Evolutionary conservation across 257 asterid genomes (phyloP).

Genomic region (Leptodermis oblonga): DNA sequence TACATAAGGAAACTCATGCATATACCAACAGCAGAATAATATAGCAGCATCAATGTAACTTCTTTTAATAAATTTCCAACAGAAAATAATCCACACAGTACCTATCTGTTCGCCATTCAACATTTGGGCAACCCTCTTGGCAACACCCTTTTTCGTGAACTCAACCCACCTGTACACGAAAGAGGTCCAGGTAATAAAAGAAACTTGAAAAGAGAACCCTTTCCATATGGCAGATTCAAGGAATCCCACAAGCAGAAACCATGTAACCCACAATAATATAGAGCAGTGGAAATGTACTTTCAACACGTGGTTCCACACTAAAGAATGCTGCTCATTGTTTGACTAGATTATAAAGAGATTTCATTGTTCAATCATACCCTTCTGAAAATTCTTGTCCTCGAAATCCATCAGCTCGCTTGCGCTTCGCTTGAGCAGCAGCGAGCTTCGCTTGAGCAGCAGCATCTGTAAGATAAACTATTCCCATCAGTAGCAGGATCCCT

Average conservation of each 20-base stretch:
- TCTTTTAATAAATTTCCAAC: not conserved
- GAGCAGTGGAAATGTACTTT: not conserved
- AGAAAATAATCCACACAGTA: constrained; percentile 16
- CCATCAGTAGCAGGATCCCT: constrained; percentile 4
- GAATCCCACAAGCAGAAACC: not conserved
- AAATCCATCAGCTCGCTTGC: constrained; percentile 72
- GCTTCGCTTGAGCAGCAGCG: constrained; percentile 46
- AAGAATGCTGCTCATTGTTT: not conserved
- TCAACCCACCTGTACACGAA: constrained; percentile 78
- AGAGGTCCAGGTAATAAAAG: not conserved
- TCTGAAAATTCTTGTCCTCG: constrained; percentile 78
- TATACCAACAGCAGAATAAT: not conserved
- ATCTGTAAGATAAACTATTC: constrained; percentile 30
- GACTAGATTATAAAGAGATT: not conserved
- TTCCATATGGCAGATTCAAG: not conserved
- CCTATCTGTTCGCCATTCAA: constrained; percentile 84
- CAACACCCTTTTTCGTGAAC: constrained; percentile 69
- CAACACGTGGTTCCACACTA: not conserved
- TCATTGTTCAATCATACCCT: constrained; percentile 46
- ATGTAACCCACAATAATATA: not conserved
- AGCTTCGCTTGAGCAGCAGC: constrained; percentile 46
- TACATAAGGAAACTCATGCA: not conserved
- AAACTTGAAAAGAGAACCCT: not conserved
- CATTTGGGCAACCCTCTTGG: constrained; percentile 76
- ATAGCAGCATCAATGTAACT: not conserved